phyloP scores from a whole-genome alignment of 2,329 filamentous ascomycete species.

The Ascochyta viciae-villosae region DNA sequence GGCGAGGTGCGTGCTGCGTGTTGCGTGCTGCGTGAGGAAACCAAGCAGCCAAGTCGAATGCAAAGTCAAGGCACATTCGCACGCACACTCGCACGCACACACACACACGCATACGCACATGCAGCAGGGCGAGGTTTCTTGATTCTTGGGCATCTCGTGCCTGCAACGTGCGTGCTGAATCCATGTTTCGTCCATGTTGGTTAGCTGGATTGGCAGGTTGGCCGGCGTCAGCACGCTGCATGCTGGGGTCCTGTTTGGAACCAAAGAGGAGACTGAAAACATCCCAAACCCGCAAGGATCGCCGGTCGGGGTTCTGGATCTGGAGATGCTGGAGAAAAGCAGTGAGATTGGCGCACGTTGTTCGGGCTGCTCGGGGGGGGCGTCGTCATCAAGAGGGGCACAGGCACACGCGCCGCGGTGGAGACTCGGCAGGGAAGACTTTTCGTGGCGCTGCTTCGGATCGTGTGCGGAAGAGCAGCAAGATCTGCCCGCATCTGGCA shows the following conservation, averaged over 20 bases:
- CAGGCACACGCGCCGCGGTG: conserved; percentile 1
- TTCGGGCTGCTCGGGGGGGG: not conserved
- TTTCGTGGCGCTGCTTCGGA: conserved; percentile 18
- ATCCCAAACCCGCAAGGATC: conserved; percentile 15
- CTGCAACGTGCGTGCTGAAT: conserved; percentile 1
- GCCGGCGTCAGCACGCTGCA: conserved; percentile 13
- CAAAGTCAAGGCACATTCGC: not conserved
- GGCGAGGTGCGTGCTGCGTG: no score
- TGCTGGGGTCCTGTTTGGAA: conserved; percentile 5
- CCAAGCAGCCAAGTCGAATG: conserved; percentile 2
- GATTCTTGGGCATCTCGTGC: conserved; percentile 10
- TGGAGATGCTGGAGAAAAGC: conserved; percentile 18
- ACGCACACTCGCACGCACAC: not conserved
- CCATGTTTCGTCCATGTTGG: conserved; percentile 8
- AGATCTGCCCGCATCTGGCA: conserved; percentile 20
- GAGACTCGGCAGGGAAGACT: conserved; percentile 18
- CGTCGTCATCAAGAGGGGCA: conserved; percentile 21
- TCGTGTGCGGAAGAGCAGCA: conserved; percentile 15
- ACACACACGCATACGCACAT: not conserved
- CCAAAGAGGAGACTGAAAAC: not conserved
- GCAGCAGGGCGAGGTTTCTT: conserved; percentile 5
- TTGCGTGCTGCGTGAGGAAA: no score
- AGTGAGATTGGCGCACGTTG: conserved; percentile 12
- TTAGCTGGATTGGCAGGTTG: conserved; percentile 14
- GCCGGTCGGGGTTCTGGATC: conserved; percentile 17